phyloP scores from a whole-genome alignment of 1,284 basidiomycete species.

The Apiotrichum mycotoxinovorans region DNA sequence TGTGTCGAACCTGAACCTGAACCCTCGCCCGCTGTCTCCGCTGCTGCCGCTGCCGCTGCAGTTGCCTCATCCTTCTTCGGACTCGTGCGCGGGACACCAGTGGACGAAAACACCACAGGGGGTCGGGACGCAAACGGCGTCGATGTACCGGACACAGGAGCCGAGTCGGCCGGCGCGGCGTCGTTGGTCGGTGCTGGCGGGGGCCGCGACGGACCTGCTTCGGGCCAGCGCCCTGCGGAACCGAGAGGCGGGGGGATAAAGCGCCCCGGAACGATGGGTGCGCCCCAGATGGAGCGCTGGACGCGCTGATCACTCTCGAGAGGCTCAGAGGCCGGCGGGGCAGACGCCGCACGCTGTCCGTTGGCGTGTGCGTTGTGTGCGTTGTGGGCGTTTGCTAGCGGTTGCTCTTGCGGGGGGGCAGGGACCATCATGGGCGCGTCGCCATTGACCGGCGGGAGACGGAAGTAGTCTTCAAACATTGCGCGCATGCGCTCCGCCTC shows the following conservation, averaged over 20 bases:
- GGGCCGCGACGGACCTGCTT: background rate
- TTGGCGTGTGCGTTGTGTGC: background rate
- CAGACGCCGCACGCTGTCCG: background rate
- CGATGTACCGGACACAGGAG: constrained; percentile 21
- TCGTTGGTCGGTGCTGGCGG: background rate
- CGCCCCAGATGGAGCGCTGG: constrained; percentile 45
- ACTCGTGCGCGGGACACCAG: background rate
- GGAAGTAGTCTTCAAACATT: constrained; percentile 42
- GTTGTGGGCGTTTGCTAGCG: background rate
- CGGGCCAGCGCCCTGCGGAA: constrained; percentile 23
- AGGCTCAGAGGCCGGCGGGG: constrained; percentile 4
- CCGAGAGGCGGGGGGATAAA: constrained; percentile 39
- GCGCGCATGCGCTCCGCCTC: constrained; percentile 23
- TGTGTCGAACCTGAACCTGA: constrained; percentile 29
- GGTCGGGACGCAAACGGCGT: constrained; percentile 42
- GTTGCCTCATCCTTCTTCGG: background rate
- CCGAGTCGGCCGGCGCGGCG: background rate
- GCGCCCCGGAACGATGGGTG: constrained; percentile 36
- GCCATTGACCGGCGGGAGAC: constrained; percentile 22
- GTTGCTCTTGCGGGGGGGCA: constrained; percentile 7
- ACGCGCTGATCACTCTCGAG: constrained; percentile 23
- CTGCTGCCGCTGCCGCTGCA: background rate
- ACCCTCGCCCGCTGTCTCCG: constrained; percentile 1
- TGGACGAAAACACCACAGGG: constrained; percentile 35
- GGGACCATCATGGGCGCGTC: constrained; percentile 21